Percentiles rank a stretch among this genome's conserved stretches.
These are phyloP conservation scores for Acacia concinna DNA, from an alignment of 331 rosid genomes.

Conservation along the genomic window DNA sequence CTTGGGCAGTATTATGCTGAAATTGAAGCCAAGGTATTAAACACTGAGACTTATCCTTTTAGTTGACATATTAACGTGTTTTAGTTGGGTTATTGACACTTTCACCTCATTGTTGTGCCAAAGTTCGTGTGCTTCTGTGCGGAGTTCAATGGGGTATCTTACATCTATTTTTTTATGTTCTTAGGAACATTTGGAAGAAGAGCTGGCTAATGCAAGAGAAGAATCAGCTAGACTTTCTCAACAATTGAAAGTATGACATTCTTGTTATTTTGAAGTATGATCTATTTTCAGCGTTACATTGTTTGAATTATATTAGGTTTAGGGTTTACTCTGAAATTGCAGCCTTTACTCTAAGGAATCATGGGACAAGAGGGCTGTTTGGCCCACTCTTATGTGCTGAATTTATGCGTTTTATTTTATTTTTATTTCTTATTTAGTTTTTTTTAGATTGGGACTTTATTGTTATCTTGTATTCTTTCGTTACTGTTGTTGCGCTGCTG, in stretches of 20 bases:
- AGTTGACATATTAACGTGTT: background rate
- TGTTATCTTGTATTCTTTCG: background rate
- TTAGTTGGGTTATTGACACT: background rate
- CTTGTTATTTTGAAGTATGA: background rate
- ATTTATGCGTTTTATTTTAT: background rate
- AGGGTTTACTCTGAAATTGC: no score
- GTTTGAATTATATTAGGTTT: background rate
- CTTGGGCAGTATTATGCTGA: slow-evolving; percentile 99
- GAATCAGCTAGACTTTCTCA: slow-evolving; percentile 65
- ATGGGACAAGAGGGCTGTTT: background rate
- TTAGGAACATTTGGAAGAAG: slow-evolving; percentile 88
- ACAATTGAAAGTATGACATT: slow-evolving; percentile 58
- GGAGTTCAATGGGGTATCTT: slow-evolving; percentile 22
- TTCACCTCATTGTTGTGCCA: background rate
- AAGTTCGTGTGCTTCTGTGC: slow-evolving; percentile 7
- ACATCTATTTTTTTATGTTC: slow-evolving; percentile 26
- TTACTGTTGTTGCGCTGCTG: background rate
- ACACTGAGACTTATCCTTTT: background rate
- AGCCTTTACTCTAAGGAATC: background rate
- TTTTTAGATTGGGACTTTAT: background rate
- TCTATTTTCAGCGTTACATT: background rate
- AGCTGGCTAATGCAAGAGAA: slow-evolving; percentile 74
- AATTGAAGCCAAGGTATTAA: slow-evolving; percentile 94
- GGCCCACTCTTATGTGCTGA: background rate
- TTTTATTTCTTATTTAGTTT: background rate